Evolutionary conservation across 164 flowering plant genomes (phyloP), one percentile per base, ranked within the genome.

Genomic region (Magnolia changhungtana): DNA sequence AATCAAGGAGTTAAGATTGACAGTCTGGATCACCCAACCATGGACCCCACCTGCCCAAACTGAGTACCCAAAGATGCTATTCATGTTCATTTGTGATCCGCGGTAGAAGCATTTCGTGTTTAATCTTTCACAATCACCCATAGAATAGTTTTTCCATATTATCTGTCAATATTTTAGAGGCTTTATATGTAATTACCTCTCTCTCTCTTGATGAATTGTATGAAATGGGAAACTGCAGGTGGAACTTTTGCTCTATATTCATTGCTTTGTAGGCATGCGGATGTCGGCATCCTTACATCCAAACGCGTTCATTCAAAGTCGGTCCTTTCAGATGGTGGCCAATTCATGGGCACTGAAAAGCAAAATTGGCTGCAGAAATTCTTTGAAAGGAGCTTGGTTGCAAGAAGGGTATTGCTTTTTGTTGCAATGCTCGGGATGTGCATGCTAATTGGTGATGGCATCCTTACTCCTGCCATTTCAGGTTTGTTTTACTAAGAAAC

Each of bases 371-470:
- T 90, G 65, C 88, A 78, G 21, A 89, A 82, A 61, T 84, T 88
- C 66, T 86, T 91, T 74, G 90, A 88, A 78, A 81, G 67, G 78
- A 93, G 90, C 74, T 19, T 89, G 69, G 77, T 88, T 83, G 95
- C 94, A 21, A 85, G 91, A 82, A 89, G 94, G 82, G 74, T 89
- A 21, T 77, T 93, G 76, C 91, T 91, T 72, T 93, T 91, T 72
- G 74, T 90, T 80, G 90, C 97, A 72, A 91, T 93, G 85, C 78
- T 93, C 21, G 97, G 95, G 58, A 89, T 82, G 87, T 93, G 97
- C 85, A 93, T 93, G 97, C 84, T 91, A 50, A 93, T 93, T 77
- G 97, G 97, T 50, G 97, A 93, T 81, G 97, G 97, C 72, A 88
- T 93, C 75, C 93, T 93, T 75, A 93, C 97, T 23, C 97, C 95